Percentiles rank a stretch among this genome's conserved stretches.
Evolutionary conservation across 2,329 filamentous ascomycete genomes (phyloP).

Genomic region (Neofusicoccum sp.): DNA sequence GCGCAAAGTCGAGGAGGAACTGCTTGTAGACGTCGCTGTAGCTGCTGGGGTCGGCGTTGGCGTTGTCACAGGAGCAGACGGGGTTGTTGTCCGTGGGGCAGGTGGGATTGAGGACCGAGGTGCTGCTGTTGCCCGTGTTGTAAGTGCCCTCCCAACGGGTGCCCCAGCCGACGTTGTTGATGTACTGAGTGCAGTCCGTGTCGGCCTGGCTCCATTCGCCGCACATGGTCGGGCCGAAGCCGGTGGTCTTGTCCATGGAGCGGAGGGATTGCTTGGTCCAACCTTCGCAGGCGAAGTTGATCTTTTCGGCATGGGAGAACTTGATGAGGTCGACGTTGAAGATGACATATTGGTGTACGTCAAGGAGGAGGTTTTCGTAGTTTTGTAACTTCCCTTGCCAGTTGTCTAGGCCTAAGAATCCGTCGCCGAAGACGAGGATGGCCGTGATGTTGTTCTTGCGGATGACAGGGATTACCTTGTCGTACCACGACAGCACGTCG

Average conservation of each 20-base stretch:
- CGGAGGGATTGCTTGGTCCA: conserved; percentile 80
- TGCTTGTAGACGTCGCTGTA: conserved; percentile 79
- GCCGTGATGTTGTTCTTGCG: conserved; percentile 73
- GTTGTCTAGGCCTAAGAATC: conserved; percentile 86
- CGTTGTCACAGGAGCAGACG: conserved; percentile 71
- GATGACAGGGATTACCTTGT: conserved; percentile 70
- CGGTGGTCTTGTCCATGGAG: conserved; percentile 72
- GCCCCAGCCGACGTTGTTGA: conserved; percentile 88
- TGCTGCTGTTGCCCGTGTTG: conserved; percentile 64
- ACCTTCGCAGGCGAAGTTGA: conserved; percentile 82
- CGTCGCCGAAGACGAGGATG: conserved; percentile 86
- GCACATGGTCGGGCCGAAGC: conserved; percentile 91
- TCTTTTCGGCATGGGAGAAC: conserved; percentile 78
- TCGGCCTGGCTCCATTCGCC: conserved; percentile 98
- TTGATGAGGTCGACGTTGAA: conserved; percentile 90
- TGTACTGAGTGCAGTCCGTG: conserved; percentile 83
- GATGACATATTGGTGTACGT: conserved; percentile 98
- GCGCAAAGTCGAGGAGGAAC: conserved; percentile 86
- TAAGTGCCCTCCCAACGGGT: conserved; percentile 91
- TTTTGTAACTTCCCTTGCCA: conserved; percentile 84
- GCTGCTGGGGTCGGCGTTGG: conserved; percentile 70
- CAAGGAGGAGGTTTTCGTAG: conserved; percentile 76
- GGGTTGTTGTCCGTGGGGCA: conserved; percentile 68
- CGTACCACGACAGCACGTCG: conserved; percentile 79
- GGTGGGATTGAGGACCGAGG: conserved; percentile 67